These are phyloP conservation scores for Gastrolobium villosum DNA, from an alignment of 306 rosid species.

Conservation along the genomic window DNA sequence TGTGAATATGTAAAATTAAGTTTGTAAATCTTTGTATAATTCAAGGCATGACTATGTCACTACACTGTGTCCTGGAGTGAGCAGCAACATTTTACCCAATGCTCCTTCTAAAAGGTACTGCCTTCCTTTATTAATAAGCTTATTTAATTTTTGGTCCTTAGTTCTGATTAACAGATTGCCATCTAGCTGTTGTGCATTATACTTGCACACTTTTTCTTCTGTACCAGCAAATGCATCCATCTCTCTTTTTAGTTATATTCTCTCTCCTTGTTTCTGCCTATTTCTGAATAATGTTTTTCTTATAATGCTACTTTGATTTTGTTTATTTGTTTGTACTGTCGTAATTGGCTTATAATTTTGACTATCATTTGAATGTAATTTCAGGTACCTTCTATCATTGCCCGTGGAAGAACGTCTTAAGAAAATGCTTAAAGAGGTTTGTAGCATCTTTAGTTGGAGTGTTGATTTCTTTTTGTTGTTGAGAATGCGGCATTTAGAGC, in stretches of 20 bases:
- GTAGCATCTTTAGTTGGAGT: constrained; percentile 53
- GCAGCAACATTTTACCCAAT: constrained; percentile 54
- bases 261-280: constrained; percentile 29
- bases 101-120: constrained; percentile 75
- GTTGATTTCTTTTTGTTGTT: constrained; percentile 34
- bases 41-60: constrained; percentile 78
- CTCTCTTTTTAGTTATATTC: constrained; percentile 11
- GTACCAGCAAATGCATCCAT: constrained; percentile 1
- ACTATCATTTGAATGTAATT: constrained; percentile 37
- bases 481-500: constrained; percentile 26
- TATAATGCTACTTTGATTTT: constrained; percentile 24
- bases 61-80: constrained; percentile 76
- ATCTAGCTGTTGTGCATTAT: constrained; percentile 39
- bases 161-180: constrained; percentile 11
- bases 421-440: constrained; percentile 78
- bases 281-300: neutral
- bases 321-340: constrained; percentile 27
- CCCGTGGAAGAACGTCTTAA: constrained; percentile 84
- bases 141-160: constrained; percentile 21
- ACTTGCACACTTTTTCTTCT: neutral
- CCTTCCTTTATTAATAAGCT: constrained; percentile 34
- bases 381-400: constrained; percentile 75
- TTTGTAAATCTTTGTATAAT: constrained; percentile 47
- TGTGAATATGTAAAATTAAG: constrained; percentile 10
- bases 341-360: constrained; percentile 16